Conservation (phyloP, 352 stramenopile species). For the Nothophytophthora sp. region DNA sequence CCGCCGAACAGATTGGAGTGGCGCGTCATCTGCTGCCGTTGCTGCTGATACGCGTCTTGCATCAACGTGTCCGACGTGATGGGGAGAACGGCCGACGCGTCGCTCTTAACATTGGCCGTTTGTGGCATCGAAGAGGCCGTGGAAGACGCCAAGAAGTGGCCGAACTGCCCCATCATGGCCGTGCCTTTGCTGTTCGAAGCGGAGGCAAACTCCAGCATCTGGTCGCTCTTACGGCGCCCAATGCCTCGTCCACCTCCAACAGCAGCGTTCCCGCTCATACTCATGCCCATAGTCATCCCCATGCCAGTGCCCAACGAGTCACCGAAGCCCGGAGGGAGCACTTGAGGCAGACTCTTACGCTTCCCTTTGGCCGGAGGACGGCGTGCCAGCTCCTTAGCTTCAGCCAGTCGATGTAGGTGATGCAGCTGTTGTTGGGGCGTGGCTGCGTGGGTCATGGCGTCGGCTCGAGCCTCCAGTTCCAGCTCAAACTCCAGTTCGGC, state of each 20-base stretch:
- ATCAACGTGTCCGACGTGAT: constrained; percentile 24
- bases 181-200: constrained; percentile 10
- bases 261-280: constrained; percentile 9
- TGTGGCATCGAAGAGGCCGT: constrained; percentile 12
- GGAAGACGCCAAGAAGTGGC: constrained; percentile 24
- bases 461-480: constrained; percentile 28
- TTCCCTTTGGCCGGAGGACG: constrained; percentile 32
- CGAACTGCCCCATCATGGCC: constrained; percentile 21
- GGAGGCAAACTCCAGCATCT: constrained; percentile 23
- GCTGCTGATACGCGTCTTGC: constrained; percentile 28
- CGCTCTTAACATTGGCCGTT: constrained; percentile 22
- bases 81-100: constrained; percentile 32
- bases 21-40: constrained; percentile 24
- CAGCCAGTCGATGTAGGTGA: constrained; percentile 26
- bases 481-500: constrained; percentile 36
- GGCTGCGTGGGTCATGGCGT: constrained; percentile 6
- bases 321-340: constrained; percentile 26
- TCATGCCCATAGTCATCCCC: constrained; percentile 8
- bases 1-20: constrained; percentile 17
- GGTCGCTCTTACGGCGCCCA: constrained; percentile 33
- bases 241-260: constrained; percentile 9
- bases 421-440: constrained; percentile 20
- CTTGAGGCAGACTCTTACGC: constrained; percentile 45
- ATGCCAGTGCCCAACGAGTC: constrained; percentile 12
- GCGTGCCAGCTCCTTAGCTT: constrained; percentile 26